Evolutionary conservation across 1,284 basidiomycete genomes (phyloP).

Genomic region (Anthracocystis walkeri): DNA sequence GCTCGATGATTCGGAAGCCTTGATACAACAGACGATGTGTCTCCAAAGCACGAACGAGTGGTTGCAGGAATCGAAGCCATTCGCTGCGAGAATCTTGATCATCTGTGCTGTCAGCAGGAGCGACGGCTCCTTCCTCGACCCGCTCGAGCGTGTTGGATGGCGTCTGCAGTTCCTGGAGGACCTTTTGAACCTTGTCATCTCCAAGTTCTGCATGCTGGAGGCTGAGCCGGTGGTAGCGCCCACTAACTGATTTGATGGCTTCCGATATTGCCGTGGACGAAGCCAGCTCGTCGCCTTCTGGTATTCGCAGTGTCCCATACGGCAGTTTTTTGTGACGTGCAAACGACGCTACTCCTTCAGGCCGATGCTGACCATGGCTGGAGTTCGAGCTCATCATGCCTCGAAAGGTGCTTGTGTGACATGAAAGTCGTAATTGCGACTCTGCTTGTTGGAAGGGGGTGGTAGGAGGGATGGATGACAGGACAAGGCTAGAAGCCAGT

Average conservation of each 20-base stretch:
- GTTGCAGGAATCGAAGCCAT: conserved; percentile 2
- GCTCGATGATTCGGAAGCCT: conserved; percentile 14
- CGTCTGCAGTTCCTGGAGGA: conserved; percentile 9
- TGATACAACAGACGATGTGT: background rate
- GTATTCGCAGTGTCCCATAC: conserved; percentile 22
- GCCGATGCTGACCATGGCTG: background rate
- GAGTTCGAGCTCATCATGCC: no score
- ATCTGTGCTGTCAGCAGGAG: background rate
- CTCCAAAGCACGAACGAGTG: background rate
- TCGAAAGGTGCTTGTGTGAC: background rate
- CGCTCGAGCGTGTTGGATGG: background rate
- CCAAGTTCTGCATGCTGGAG: conserved; percentile 19
- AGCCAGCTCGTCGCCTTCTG: conserved; percentile 18
- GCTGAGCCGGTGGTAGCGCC: conserved; percentile 22
- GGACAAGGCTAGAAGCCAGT: no score
- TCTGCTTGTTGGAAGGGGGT: no score
- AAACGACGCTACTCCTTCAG: background rate
- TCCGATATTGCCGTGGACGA: background rate
- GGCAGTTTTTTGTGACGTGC: background rate
- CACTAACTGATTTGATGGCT: conserved; percentile 2
- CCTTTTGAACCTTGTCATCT: conserved; percentile 7
- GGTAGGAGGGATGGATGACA: no score
- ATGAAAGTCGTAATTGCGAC: no score
- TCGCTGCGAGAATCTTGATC: background rate
- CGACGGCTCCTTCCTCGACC: background rate